phyloP scores from a whole-genome alignment of 805 yeast species.

The Ogataea nonfermentans region DNA sequence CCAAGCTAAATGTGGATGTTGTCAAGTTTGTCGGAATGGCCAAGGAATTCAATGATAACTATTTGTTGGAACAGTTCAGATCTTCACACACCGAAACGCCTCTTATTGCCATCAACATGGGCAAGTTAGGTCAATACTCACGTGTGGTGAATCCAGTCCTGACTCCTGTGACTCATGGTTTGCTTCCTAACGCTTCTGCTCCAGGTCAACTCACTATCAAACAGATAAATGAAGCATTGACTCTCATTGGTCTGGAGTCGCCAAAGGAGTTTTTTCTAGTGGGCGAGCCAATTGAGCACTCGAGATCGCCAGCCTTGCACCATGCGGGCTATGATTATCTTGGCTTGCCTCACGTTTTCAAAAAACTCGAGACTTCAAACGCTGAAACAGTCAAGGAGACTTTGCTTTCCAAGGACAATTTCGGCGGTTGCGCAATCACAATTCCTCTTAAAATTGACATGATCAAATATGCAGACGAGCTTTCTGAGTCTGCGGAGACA shows the following conservation, averaged over 20 bases:
- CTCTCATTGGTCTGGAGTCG: slow-evolving; percentile 60
- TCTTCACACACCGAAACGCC: slow-evolving; percentile 53
- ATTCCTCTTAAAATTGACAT: slow-evolving; percentile 89
- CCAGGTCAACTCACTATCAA: slow-evolving; percentile 73
- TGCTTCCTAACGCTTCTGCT: slow-evolving; percentile 69
- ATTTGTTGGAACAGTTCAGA: slow-evolving; percentile 69
- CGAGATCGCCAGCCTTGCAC: slow-evolving; percentile 87
- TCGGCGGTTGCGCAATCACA: slow-evolving; percentile 96
- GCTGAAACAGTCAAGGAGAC: slow-evolving; percentile 54
- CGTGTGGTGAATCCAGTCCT: slow-evolving; percentile 70
- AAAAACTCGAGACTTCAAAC: slow-evolving; percentile 62
- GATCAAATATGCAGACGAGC: slow-evolving; percentile 58
- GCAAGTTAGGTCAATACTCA: slow-evolving; percentile 71
- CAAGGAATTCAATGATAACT: slow-evolving; percentile 58
- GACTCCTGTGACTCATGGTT: slow-evolving; percentile 80
- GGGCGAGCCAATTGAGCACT: slow-evolving; percentile 81
- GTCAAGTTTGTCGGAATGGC: slow-evolving; percentile 87
- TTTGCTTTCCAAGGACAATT: slow-evolving; percentile 46
- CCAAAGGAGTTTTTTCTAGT: slow-evolving; percentile 65
- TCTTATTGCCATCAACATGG: slow-evolving; percentile 81
- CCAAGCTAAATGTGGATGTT: slow-evolving; percentile 62
- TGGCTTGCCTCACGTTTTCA: slow-evolving; percentile 75
- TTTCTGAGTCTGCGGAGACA: slow-evolving; percentile 71
- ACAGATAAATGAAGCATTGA: slow-evolving; percentile 57
- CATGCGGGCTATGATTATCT: slow-evolving; percentile 71